Evolutionary conservation across 1,139 yeast genomes (phyloP).

Genomic region (Suhomyces wounanorum): DNA sequence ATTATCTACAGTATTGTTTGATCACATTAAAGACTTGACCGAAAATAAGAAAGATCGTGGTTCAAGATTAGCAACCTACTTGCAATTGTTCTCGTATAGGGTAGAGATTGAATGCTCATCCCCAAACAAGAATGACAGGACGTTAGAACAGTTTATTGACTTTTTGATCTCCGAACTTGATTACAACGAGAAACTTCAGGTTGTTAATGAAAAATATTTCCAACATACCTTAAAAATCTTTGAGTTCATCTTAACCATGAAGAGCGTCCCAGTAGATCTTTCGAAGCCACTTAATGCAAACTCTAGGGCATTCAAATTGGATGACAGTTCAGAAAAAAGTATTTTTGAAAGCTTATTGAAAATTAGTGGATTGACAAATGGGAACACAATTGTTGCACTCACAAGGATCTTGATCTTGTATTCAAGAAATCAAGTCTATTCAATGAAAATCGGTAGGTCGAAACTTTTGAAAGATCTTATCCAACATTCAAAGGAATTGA

Average conservation of each 20-base stretch:
- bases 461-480: slow-evolving; percentile 29
- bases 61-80: slow-evolving; percentile 10
- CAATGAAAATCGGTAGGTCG: slow-evolving; percentile 45
- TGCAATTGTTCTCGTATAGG: slow-evolving; percentile 13
- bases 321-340: slow-evolving; percentile 27
- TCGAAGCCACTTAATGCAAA: slow-evolving; percentile 20
- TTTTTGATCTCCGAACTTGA: slow-evolving; percentile 39
- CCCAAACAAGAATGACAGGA: slow-evolving; percentile 6
- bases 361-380: slow-evolving; percentile 40
- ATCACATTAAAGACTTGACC: slow-evolving; percentile 16
- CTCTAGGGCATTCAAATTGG: slow-evolving; percentile 22
- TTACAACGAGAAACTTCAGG: slow-evolving; percentile 7
- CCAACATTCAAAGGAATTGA: slow-evolving; percentile 16
- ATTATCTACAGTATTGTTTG: slow-evolving; percentile 14
- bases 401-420: slow-evolving; percentile 55
- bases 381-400: slow-evolving; percentile 51
- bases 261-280: slow-evolving; percentile 1
- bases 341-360: slow-evolving; percentile 48
- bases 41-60: slow-evolving; percentile 15
- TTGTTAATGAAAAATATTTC: slow-evolving; percentile 49
- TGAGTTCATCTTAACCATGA: slow-evolving; percentile 42
- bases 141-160: slow-evolving; percentile 35
- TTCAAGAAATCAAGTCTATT: slow-evolving; percentile 45
- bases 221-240: slow-evolving; percentile 50
- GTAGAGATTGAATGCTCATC: slow-evolving; percentile 13